These are phyloP conservation scores for Acanthamoeba castellanii DNA, from an alignment of 208 protist genomes.

Conservation along the genomic window DNA sequence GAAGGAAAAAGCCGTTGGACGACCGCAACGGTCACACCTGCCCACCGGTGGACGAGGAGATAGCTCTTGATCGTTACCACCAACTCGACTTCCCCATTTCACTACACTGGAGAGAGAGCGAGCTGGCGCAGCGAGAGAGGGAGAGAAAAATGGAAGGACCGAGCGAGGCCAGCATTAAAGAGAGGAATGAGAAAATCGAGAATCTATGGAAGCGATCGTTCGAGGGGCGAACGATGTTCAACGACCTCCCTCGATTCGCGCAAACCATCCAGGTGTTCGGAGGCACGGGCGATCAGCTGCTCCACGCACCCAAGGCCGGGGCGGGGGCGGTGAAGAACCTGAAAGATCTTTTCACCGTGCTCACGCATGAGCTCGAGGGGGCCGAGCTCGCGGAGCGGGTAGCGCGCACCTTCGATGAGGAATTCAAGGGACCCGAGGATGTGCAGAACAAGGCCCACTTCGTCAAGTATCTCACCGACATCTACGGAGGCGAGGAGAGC, in stretches of 20 bases:
- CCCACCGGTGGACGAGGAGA: neutral
- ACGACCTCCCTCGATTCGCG: conserved; percentile 33
- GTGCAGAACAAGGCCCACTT: conserved; percentile 51
- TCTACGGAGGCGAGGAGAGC: conserved; percentile 29
- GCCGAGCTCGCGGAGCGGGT: neutral
- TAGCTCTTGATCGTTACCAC: neutral
- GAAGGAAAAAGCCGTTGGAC: neutral
- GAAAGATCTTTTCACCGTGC: neutral
- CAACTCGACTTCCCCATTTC: neutral
- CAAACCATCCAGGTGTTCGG: conserved; percentile 34
- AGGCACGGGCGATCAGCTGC: conserved; percentile 47
- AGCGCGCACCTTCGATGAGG: neutral
- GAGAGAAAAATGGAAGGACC: conserved; percentile 14
- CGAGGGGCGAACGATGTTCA: conserved; percentile 37
- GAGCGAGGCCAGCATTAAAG: neutral
- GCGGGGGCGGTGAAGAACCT: conserved; percentile 33
- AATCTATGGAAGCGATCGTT: conserved; percentile 38
- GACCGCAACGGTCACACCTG: neutral
- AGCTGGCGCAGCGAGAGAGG: neutral
- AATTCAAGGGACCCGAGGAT: conserved; percentile 19
- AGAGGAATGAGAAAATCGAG: conserved; percentile 59
- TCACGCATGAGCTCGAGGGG: conserved; percentile 8
- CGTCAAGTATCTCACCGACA: conserved; percentile 4
- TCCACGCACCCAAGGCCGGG: neutral
- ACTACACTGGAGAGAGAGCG: neutral